Evolutionary conservation across 2,329 filamentous ascomycete species (phyloP).

Genomic region (Nothopassalora personata): DNA sequence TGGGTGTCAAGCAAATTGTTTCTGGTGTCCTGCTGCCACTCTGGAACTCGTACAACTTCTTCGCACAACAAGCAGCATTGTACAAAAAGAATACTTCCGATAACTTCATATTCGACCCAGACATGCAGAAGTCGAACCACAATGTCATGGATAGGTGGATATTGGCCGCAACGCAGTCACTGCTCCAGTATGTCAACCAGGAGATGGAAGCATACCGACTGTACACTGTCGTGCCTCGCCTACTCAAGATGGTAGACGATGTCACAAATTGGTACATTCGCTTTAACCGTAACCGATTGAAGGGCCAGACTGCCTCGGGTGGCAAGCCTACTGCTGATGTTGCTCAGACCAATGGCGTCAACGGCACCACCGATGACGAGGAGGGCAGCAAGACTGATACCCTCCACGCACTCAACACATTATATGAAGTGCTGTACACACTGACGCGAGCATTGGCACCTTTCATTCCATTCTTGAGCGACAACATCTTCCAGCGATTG

Average conservation of each 20-base stretch:
- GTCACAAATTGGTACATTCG: constrained; percentile 99
- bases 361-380: constrained; percentile 43
- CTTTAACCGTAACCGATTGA: constrained; percentile 85
- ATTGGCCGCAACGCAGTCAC: constrained; percentile 81
- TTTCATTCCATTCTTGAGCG: constrained; percentile 92
- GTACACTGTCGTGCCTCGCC: constrained; percentile 85
- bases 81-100: constrained; percentile 78
- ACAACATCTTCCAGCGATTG: constrained; percentile 85
- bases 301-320: constrained; percentile 51
- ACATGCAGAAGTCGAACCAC: constrained; percentile 66
- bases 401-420: constrained; percentile 81
- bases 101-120: constrained; percentile 73
- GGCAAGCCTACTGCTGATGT: constrained; percentile 19
- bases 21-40: constrained; percentile 83
- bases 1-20: constrained; percentile 90
- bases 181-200: constrained; percentile 84
- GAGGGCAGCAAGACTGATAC: constrained; percentile 74
- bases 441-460: constrained; percentile 83
- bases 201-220: constrained; percentile 72
- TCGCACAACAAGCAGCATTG: constrained; percentile 78
- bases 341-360: constrained; percentile 17
- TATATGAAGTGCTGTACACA: constrained; percentile 90
- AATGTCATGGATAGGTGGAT: constrained; percentile 98
- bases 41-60: constrained; percentile 98
- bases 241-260: constrained; percentile 72